Conservation (phyloP, 75 land plant species). For the Selaginella tamariscina region DNA sequence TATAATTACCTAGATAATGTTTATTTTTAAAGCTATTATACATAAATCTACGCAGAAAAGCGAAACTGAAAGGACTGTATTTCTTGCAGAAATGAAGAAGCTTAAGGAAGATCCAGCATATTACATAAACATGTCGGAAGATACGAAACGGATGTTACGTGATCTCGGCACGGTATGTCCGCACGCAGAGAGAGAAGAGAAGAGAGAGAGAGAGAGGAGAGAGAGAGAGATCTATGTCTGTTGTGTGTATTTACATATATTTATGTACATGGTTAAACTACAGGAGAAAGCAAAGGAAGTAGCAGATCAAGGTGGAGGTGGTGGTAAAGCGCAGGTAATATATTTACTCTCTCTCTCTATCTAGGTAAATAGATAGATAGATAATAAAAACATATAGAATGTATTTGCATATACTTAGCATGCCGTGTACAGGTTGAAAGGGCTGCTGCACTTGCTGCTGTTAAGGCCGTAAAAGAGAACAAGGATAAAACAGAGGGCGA, state of each 20-base stretch:
- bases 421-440: too few species aligned
- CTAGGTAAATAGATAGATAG: too few species aligned
- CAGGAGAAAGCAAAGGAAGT: conserved; percentile 63
- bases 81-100: conserved; percentile 45
- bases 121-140: conserved; percentile 67
- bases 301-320: conserved; percentile 81
- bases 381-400: too few species aligned
- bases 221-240: too few species aligned
- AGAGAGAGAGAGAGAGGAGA: too few species aligned
- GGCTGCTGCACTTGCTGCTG: conserved; percentile 73
- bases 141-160: conserved; percentile 74
- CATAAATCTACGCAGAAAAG: not conserved
- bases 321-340: conserved; percentile 66
- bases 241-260: too few species aligned
- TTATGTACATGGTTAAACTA: too few species aligned
- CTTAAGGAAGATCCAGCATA: conserved; percentile 60
- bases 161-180: conserved; percentile 92
- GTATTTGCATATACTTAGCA: too few species aligned
- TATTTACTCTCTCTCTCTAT: too few species aligned
- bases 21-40: not conserved
- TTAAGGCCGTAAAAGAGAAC: conserved; percentile 45
- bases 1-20: not conserved
- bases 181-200: too few species aligned
- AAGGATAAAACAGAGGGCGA: not conserved
- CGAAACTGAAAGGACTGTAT: not conserved